Percentiles rank a stretch among this genome's conserved stretches.
These are phyloP conservation scores for Cicer judaicum DNA, from an alignment of 306 rosid species.

Conservation along the genomic window DNA sequence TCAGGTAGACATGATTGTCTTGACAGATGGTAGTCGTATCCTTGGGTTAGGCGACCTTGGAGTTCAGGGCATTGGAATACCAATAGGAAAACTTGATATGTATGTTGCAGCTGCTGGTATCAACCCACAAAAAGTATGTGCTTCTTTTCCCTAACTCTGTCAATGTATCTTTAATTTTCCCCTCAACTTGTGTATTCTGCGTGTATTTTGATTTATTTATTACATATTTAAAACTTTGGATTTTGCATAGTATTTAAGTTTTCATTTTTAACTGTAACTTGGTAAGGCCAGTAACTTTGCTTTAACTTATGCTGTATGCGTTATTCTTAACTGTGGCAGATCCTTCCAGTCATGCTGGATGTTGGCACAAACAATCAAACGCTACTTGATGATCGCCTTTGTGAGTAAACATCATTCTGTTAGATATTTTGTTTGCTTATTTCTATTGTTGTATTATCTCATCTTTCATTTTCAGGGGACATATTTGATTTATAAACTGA, in stretches of 20 bases:
- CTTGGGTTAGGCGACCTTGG: slow-evolving; percentile 99
- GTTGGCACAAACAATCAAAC: slow-evolving; percentile 94
- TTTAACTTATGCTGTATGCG: slow-evolving; percentile 44
- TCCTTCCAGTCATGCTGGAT: slow-evolving; percentile 97
- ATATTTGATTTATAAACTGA: slow-evolving; percentile 37
- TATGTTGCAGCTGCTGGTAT: slow-evolving; percentile 99
- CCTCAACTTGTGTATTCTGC: slow-evolving; percentile 13
- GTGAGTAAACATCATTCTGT: slow-evolving; percentile 59
- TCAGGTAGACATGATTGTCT: slow-evolving; percentile 99
- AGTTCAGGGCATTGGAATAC: slow-evolving; percentile 98
- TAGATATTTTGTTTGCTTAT: slow-evolving; percentile 31
- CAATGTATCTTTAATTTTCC: slow-evolving; percentile 2
- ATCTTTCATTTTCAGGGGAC: slow-evolving; percentile 24
- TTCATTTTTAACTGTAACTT: slow-evolving; percentile 21
- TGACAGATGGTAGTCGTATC: slow-evolving; percentile 98
- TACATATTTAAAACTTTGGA: slow-evolving; percentile 7
- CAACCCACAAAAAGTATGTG: slow-evolving; percentile 86
- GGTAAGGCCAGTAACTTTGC: slow-evolving; percentile 25
- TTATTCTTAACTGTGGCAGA: slow-evolving; percentile 56
- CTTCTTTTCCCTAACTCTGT: slow-evolving; percentile 23
- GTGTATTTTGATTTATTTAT: slow-evolving; percentile 8
- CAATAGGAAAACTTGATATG: slow-evolving; percentile 96
- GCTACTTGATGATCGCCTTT: slow-evolving; percentile 90
- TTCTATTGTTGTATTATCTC: slow-evolving; percentile 27
- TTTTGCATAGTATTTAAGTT: slow-evolving; percentile 12